Conservation (phyloP, 495 filamentous ascomycete genomes). For the Penicillium silybi region DNA sequence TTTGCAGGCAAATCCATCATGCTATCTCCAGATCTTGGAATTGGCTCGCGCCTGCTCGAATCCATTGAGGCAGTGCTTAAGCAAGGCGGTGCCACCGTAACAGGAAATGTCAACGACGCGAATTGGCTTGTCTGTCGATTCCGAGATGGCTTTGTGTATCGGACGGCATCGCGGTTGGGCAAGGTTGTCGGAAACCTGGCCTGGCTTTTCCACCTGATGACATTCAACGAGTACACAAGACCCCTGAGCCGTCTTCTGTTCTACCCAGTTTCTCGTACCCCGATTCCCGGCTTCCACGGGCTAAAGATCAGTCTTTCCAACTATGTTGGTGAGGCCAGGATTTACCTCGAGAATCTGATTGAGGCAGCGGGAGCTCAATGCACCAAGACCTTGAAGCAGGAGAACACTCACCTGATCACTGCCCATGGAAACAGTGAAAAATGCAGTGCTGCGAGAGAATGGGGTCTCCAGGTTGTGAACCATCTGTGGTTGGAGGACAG, state of each 20-base stretch:
- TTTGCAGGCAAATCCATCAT: conserved; percentile 55
- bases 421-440: conserved; percentile 87
- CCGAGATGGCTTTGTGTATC: conserved; percentile 75
- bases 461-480: conserved; percentile 86
- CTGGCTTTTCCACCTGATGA: conserved; percentile 91
- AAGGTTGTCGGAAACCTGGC: conserved; percentile 88
- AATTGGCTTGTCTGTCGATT: conserved; percentile 84
- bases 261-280: conserved; percentile 73
- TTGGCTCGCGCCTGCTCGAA: conserved; percentile 59
- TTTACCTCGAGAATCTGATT: conserved; percentile 91
- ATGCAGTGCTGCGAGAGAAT: conserved; percentile 83
- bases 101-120: conserved; percentile 61
- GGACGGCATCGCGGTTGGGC: conserved; percentile 63
- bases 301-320: conserved; percentile 85
- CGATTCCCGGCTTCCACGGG: conserved; percentile 74
- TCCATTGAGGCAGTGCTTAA: conserved; percentile 68
- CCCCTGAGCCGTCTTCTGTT: conserved; percentile 78
- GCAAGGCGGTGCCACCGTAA: conserved; percentile 64
- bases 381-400: conserved; percentile 87
- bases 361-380: conserved; percentile 76
- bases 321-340: conserved; percentile 89
- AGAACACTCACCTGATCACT: conserved; percentile 94
- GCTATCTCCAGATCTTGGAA: conserved; percentile 63
- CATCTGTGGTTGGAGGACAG: conserved; percentile 98
- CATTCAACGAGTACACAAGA: conserved; percentile 79